These are phyloP conservation scores for Trichomonas gallinae DNA, from an alignment of 208 protist genomes.

Conservation along the genomic window DNA sequence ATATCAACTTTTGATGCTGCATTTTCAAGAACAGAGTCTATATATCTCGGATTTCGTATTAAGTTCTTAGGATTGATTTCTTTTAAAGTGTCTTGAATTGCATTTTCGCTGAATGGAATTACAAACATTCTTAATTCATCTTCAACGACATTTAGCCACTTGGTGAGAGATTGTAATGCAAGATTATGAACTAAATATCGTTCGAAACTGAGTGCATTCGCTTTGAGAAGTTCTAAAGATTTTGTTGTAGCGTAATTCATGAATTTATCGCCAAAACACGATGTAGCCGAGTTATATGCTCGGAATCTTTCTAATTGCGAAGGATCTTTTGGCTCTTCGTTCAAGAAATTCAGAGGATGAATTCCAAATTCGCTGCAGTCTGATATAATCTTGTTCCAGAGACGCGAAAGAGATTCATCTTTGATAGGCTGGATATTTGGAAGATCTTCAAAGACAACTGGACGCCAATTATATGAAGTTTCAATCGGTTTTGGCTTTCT, in stretches of 20 bases:
- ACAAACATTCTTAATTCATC: background rate
- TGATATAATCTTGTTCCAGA: background rate
- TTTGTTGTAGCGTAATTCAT: background rate
- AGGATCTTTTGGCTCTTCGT: background rate
- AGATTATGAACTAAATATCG: background rate
- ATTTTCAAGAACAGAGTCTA: background rate
- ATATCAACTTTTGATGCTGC: background rate
- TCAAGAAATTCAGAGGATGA: background rate
- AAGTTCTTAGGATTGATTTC: background rate
- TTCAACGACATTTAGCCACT: background rate
- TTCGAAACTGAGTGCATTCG: background rate
- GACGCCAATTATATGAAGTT: background rate
- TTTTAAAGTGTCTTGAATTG: background rate
- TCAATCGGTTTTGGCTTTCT: background rate
- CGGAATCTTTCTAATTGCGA: background rate
- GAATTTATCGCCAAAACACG: background rate
- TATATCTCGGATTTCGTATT: background rate
- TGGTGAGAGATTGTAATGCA: background rate
- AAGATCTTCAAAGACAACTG: background rate
- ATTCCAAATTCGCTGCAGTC: background rate
- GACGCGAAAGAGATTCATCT: background rate
- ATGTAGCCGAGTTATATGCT: background rate
- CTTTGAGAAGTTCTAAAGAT: background rate
- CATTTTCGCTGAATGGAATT: background rate
- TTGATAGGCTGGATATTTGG: background rate